phyloP scores from a whole-genome alignment of 2,329 filamentous ascomycete species.

The Westerdykella ornata region DNA sequence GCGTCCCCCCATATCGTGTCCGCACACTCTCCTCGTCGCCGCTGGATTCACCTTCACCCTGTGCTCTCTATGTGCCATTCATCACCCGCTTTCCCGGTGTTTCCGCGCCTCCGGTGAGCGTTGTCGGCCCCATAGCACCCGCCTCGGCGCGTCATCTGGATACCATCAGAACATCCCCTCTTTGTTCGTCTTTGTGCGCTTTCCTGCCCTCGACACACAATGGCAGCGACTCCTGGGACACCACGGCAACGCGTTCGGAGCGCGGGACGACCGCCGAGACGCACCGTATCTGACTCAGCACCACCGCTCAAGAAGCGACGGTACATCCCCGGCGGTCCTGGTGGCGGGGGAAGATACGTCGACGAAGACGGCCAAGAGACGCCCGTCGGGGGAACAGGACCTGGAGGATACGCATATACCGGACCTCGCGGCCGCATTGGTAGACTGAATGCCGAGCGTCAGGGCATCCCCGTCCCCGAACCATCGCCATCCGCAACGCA shows the following conservation, averaged over 20 bases:
- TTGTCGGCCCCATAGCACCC: slow-evolving; percentile 15
- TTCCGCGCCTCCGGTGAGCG: slow-evolving; percentile 22
- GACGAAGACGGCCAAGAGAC: slow-evolving; percentile 62
- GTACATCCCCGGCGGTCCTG: slow-evolving; percentile 81
- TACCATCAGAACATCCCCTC: slow-evolving; percentile 12
- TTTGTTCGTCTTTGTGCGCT: slow-evolving; percentile 17
- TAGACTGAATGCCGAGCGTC: slow-evolving; percentile 44
- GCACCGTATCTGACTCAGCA: slow-evolving; percentile 36
- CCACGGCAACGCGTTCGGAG: slow-evolving; percentile 33
- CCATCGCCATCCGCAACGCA: slow-evolving; percentile 42
- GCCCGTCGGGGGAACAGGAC: slow-evolving; percentile 46
- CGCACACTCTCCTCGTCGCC: slow-evolving; percentile 4
- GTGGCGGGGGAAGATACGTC: slow-evolving; percentile 77
- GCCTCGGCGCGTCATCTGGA: slow-evolving; percentile 25
- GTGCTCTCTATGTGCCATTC: slow-evolving; percentile 19
- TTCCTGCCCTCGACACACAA: slow-evolving; percentile 18
- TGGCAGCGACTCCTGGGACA: slow-evolving; percentile 33
- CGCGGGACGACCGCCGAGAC: slow-evolving; percentile 28
- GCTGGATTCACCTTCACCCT: slow-evolving; percentile 5
- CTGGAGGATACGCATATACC: slow-evolving; percentile 47
- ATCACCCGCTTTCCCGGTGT: slow-evolving; percentile 17
- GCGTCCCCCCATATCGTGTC: slow-evolving; percentile 14
- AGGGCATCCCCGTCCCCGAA: slow-evolving; percentile 39
- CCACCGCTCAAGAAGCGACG: slow-evolving; percentile 42
- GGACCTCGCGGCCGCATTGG: slow-evolving; percentile 50